A percentile compares a stretch with the other conserved stretches of the same genome.
phyloP scores from a whole-genome alignment of 345 rosid genomes.

The Chamaenerion angustifolium region DNA sequence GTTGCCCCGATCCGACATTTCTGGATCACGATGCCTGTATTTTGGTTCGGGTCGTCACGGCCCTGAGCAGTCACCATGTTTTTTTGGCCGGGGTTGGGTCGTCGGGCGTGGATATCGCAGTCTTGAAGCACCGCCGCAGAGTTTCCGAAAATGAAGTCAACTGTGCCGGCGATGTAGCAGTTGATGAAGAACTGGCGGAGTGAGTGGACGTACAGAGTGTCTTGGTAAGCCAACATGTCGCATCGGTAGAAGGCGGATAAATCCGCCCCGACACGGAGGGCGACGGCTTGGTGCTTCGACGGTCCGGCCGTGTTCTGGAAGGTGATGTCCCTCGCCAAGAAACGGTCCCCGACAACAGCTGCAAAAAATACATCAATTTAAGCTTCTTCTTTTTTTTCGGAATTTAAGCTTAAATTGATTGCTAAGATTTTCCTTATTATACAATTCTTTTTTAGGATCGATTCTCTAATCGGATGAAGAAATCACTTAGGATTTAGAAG shows the following conservation, averaged over 20 bases:
- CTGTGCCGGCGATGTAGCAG: constrained; percentile 48
- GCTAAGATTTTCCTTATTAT: too few relatives aligned
- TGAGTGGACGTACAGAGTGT: constrained; percentile 64
- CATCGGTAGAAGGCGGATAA: constrained; percentile 47
- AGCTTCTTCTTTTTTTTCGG: too few relatives aligned
- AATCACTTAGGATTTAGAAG: too few relatives aligned
- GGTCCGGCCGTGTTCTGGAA: constrained; percentile 73
- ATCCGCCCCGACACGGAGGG: constrained; percentile 56
- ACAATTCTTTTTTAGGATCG: too few relatives aligned
- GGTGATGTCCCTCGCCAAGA: constrained; percentile 56
- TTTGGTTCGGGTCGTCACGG: constrained; percentile 50
- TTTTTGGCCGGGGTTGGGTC: constrained; percentile 40
- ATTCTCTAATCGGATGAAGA: too few relatives aligned
- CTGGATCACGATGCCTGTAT: constrained; percentile 65
- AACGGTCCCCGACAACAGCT: constrained; percentile 63
- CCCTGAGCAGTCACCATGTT: constrained; percentile 83
- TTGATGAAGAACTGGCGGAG: constrained; percentile 49
- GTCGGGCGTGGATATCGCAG: constrained; percentile 62
- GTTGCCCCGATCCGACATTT: constrained; percentile 60
- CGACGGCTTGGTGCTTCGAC: constrained; percentile 71
- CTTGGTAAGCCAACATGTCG: constrained; percentile 57
- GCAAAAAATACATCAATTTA: constrained; percentile 6
- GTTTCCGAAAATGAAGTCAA: constrained; percentile 72
- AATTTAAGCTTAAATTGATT: not conserved
- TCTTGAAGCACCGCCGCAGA: constrained; percentile 47